Base-by-base conservation (phyloP, 495 filamentous ascomycete genomes). In the Penicillium ochrochloron region DNA sequence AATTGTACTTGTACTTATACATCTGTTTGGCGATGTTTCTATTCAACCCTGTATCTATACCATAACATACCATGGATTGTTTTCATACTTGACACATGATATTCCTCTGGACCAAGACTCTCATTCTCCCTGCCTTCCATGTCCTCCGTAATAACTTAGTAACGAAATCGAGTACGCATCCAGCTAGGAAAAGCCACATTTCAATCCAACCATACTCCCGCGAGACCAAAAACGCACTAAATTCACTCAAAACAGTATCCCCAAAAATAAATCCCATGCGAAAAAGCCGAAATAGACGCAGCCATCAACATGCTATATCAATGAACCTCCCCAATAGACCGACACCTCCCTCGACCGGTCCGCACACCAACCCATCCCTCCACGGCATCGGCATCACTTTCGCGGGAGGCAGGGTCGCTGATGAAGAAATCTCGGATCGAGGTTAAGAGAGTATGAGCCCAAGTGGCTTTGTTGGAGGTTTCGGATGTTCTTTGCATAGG, bases 21-120 rank as follows among this genome's bases (percentile, higher is more conserved):
- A 65, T 62, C 65, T 70, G 46, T 67, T 64, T 68, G 67, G 69
- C 63, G 68, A 46, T 61, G 42, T 63, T 62, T 68, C 63, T 65
- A 61, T 54, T 66, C 34, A 25, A 60, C 62, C 59, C 58, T 75
- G 70, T 73, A 75, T 67, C 68, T 73, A 75, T 74, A 71, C 68
- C 64, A 67, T n/a, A 61, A 33, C 59, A 61, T 65, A 67, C 29
- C 59, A 64, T 66, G 63, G 56, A 67, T 42, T 62, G 50, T 60
- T 57, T 62, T 63, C 50, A 60, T 56, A 10, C 44, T 58, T 60
- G 35, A 51, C 51, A 48, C 34, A 58, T 39, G 34, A 50, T 19
- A 50, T 59, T 23, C 34, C n/a, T 27, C 5, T 55, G 31, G 52
- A 50, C 21, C 52, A 11, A 35, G 10, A 44, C 41, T 33, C 2